phyloP scores from a whole-genome alignment of 164 flowering plant species.

The Amborella trichopoda region DNA sequence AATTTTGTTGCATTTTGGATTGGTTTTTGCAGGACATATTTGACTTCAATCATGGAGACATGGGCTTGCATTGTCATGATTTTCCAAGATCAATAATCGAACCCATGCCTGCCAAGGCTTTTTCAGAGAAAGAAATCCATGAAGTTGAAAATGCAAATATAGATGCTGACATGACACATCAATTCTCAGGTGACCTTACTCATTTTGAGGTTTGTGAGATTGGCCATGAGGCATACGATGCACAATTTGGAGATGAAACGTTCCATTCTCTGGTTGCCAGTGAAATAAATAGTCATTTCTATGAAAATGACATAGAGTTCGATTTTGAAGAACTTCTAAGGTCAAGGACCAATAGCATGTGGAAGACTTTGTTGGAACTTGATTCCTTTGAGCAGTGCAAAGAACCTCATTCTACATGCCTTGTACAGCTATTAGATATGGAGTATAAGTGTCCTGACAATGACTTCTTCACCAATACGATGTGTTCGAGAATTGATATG shows the following conservation, averaged over 20 bases:
- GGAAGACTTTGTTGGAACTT: constrained; percentile 22
- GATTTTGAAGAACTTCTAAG: constrained; percentile 29
- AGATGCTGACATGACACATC: no score
- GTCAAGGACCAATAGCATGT: constrained; percentile 21
- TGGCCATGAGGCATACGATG: constrained; percentile 14
- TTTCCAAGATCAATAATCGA: no score
- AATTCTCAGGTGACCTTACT: no score
- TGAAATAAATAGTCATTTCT: constrained; percentile 16
- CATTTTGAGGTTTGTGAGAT: constrained; percentile 57
- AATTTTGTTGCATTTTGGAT: no score
- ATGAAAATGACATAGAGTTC: constrained; percentile 12
- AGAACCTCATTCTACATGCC: constrained; percentile 17
- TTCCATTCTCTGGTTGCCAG: constrained; percentile 21
- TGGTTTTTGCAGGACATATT: no score
- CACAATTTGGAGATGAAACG: constrained; percentile 19
- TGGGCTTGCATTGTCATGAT: no score
- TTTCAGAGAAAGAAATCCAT: no score
- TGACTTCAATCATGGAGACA: no score
- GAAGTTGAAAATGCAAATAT: no score
- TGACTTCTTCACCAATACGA: constrained; percentile 7
- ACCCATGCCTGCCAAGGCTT: no score
- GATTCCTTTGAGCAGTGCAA: constrained; percentile 14
- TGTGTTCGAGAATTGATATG: constrained; percentile 8
- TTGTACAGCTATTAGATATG: constrained; percentile 21
- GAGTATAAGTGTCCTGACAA: constrained; percentile 26